phyloP scores from a whole-genome alignment of 345 rosid species.

The Citrus reticulata region DNA sequence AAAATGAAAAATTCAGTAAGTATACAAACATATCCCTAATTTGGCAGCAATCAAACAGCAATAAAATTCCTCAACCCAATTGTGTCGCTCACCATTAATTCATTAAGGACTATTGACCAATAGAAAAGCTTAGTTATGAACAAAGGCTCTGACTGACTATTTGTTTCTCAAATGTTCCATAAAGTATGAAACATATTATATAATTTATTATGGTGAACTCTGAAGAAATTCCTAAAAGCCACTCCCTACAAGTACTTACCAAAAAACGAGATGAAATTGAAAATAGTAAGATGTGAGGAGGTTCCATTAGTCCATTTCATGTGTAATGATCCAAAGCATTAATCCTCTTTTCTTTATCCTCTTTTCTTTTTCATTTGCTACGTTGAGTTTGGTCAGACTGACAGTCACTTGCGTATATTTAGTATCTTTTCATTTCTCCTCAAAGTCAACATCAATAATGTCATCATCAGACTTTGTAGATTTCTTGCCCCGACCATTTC shows the following conservation, averaged over 20 bases:
- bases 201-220: not conserved
- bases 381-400: not conserved
- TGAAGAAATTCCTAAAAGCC: not conserved
- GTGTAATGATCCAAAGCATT: not conserved
- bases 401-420: not conserved
- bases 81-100: not conserved
- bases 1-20: not conserved
- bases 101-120: not conserved
- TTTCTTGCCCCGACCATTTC: constrained; percentile 34
- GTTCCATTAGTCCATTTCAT: not conserved
- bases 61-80: not conserved
- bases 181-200: not conserved
- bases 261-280: not conserved
- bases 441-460: constrained; percentile 86
- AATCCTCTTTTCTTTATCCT: not conserved
- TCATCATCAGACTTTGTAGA: constrained; percentile 49
- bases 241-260: not conserved
- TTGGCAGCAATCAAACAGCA: not conserved
- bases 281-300: not conserved
- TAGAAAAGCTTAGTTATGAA: not conserved
- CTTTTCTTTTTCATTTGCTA: not conserved
- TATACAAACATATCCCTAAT: not conserved
- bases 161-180: not conserved
- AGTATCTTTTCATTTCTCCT: constrained; percentile 56
- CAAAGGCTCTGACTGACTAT: not conserved